Percentiles rank a stretch among this genome's conserved stretches.
Evolutionary conservation across 2,329 filamentous ascomycete species (phyloP).

Genomic region (Chlorencoelia australis): DNA sequence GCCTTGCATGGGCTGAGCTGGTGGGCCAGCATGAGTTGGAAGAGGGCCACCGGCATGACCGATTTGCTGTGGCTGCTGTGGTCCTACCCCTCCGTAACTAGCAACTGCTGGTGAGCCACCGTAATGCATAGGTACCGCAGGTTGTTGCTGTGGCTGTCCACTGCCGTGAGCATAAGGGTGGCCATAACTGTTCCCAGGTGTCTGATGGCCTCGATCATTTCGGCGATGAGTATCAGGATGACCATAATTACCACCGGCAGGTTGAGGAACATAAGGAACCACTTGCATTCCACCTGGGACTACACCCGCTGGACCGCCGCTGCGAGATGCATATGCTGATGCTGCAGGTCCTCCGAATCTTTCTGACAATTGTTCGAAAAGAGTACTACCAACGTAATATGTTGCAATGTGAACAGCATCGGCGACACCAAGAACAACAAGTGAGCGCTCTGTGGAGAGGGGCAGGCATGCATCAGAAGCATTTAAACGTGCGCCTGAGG

Average conservation of each 20-base stretch:
- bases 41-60: constrained; percentile 52
- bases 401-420: constrained; percentile 98
- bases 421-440: constrained; percentile 94
- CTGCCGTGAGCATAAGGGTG: constrained; percentile 46
- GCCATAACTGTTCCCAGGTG: constrained; percentile 64
- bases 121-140: constrained; percentile 68
- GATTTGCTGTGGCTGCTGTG: constrained; percentile 63
- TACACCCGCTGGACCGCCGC: constrained; percentile 83
- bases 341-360: constrained; percentile 91
- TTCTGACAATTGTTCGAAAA: constrained; percentile 94
- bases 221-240: constrained; percentile 79
- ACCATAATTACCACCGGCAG: constrained; percentile 84
- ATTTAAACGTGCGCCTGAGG: constrained; percentile 90
- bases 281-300: constrained; percentile 98
- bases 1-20: constrained; percentile 64
- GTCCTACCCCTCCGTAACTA: constrained; percentile 69
- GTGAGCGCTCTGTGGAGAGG: constrained; percentile 90
- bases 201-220: constrained; percentile 65
- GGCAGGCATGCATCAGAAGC: constrained; percentile 92
- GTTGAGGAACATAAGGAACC: constrained; percentile 92
- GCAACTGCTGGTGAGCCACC: constrained; percentile 47
- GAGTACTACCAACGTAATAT: constrained; percentile 97
- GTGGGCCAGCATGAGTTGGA: constrained; percentile 57
- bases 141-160: constrained; percentile 40
- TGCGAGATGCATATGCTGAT: constrained; percentile 94